Percentiles rank a stretch among this genome's conserved stretches.
Evolutionary conservation across 1,139 yeast genomes (phyloP).

Genomic region (Pneumocystis murina): DNA sequence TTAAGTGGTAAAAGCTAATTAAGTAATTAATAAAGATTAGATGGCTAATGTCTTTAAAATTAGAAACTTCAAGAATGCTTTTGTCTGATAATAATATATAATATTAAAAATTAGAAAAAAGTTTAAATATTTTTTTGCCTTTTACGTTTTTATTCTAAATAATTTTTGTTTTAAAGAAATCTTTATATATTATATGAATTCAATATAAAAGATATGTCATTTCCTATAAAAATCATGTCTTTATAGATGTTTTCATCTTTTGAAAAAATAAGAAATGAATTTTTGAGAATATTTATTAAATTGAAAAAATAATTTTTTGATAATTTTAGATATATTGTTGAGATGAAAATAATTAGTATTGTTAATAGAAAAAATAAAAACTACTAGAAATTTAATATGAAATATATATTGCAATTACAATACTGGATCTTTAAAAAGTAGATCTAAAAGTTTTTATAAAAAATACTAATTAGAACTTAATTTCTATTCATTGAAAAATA

Average conservation of each 20-base stretch:
- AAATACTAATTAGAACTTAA: too few species aligned
- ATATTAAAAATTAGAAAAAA: neutral
- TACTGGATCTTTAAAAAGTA: too few species aligned
- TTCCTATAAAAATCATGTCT: neutral
- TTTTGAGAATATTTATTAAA: neutral
- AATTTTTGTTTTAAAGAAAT: neutral
- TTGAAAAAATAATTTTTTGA: too few species aligned
- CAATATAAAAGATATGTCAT: neutral
- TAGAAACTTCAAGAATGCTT: neutral
- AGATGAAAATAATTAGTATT: neutral
- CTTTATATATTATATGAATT: neutral
- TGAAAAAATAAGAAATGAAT: neutral
- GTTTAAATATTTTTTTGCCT: neutral
- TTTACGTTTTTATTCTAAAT: neutral
- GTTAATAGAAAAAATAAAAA: neutral
- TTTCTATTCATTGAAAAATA: too few species aligned
- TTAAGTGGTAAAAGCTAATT: neutral
- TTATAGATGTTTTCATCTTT: neutral
- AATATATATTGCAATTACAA: too few species aligned
- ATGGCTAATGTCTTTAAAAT: neutral
- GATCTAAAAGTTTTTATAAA: too few species aligned
- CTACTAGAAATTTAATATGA: too few species aligned
- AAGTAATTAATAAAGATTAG: neutral
- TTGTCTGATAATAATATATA: neutral
- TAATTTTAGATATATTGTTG: too few species aligned